Conservation (phyloP, 371 early-diverging fungal genomes). For the Rhizopus delemar region DNA sequence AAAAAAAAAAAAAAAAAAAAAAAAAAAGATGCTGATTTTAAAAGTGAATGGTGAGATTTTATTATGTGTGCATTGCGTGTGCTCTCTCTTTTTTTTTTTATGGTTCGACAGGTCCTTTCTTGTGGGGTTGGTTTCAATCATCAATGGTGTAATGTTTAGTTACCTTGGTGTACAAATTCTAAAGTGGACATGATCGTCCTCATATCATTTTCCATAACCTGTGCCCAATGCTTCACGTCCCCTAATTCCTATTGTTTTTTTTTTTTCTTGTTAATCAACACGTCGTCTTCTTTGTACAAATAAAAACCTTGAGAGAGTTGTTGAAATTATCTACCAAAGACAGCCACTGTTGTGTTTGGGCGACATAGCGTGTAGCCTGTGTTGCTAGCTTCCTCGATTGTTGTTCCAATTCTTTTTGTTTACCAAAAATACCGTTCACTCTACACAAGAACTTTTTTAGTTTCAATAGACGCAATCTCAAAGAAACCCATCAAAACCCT, state of each 20-base stretch:
- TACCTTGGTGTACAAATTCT: slow-evolving; percentile 37
- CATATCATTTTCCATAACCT: slow-evolving; percentile 50
- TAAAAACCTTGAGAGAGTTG: slow-evolving; percentile 49
- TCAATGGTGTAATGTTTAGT: neutral
- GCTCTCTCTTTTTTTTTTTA: too few relatives aligned
- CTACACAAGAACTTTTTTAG: slow-evolving; percentile 20
- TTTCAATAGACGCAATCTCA: neutral
- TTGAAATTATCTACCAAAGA: slow-evolving; percentile 62
- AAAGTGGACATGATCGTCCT: slow-evolving; percentile 31
- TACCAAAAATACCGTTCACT: slow-evolving; percentile 56
- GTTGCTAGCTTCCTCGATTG: slow-evolving; percentile 55
- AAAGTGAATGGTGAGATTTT: too few relatives aligned
- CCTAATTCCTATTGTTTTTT: slow-evolving; percentile 64
- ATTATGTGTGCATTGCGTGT: too few relatives aligned
- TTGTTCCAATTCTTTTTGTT: slow-evolving; percentile 66
- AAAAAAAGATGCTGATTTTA: neutral
- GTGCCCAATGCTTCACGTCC: slow-evolving; percentile 81
- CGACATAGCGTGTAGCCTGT: slow-evolving; percentile 50
- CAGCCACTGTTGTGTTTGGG: slow-evolving; percentile 69
- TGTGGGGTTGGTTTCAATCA: neutral
- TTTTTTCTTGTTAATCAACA: too few relatives aligned
- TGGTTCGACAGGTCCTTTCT: neutral
- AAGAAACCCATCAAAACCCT: slow-evolving; percentile 33
- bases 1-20: neutral
- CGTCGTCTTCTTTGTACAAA: too few relatives aligned